Evolutionary conservation across 208 protist genomes (phyloP).

Genomic region (Wallacemonas collosoma): DNA sequence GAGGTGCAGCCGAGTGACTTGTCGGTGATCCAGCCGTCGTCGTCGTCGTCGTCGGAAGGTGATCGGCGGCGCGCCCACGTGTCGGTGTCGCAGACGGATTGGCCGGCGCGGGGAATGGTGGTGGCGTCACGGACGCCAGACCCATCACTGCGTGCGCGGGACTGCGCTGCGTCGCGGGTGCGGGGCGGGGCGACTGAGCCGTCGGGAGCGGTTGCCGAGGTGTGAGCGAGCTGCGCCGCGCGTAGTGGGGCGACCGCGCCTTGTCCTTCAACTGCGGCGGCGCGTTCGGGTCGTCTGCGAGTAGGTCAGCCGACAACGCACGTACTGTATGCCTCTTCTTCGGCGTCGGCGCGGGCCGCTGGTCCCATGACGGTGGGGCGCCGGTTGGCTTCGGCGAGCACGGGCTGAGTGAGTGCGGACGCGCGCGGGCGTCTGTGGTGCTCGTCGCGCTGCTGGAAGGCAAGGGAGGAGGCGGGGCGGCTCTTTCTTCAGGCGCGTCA

Average conservation of each 20-base stretch:
- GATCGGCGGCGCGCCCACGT: not conserved
- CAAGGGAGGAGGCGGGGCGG: not conserved
- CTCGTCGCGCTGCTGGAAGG: not conserved
- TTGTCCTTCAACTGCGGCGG: slow-evolving; percentile 18
- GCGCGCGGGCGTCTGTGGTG: not conserved
- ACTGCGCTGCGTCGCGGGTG: not conserved
- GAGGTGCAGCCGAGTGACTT: slow-evolving; percentile 8
- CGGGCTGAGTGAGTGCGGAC: not conserved
- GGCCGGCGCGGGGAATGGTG: not conserved
- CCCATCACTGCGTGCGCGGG: not conserved
- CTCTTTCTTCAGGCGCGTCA: not conserved
- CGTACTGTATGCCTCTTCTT: not conserved
- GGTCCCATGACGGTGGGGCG: not conserved
- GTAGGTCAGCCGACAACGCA: not conserved
- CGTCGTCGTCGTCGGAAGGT: slow-evolving; percentile 2
- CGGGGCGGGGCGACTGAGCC: not conserved
- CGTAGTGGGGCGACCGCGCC: slow-evolving; percentile 9
- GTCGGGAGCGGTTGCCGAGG: slow-evolving; percentile 7
- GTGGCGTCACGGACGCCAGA: not conserved
- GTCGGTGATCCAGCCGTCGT: not conserved
- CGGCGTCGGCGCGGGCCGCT: slow-evolving; percentile 10
- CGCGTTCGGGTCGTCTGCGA: not conserved
- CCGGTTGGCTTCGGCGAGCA: not conserved
- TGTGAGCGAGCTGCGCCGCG: not conserved
- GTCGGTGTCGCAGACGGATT: not conserved